A percentile compares a stretch with the other conserved stretches of the same genome.
Evolutionary conservation across 768 basidiomycete genomes (phyloP).

Genomic region (Leucogyrophana mollusca): DNA sequence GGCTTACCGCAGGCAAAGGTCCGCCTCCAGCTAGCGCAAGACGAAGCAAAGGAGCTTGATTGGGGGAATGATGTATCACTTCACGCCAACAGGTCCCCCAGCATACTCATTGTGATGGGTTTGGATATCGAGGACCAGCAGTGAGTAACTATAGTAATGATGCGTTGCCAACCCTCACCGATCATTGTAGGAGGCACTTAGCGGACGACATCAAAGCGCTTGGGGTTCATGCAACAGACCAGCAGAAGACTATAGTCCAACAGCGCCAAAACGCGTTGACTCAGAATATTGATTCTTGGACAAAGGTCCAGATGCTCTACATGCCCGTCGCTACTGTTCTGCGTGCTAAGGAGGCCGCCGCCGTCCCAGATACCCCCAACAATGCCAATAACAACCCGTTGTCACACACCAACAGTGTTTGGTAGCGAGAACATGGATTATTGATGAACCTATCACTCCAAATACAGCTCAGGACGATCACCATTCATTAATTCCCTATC

Average conservation of each 20-base stretch:
- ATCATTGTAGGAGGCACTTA: too few relatives aligned
- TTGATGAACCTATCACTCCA: too few relatives aligned
- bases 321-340: slow-evolving; percentile 14
- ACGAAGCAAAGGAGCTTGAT: slow-evolving; percentile 12
- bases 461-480: too few relatives aligned
- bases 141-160: slow-evolving; percentile 10
- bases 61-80: neutral
- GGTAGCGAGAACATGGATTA: too few relatives aligned
- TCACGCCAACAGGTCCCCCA: slow-evolving; percentile 2
- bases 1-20: slow-evolving; percentile 11
- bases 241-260: slow-evolving; percentile 23
- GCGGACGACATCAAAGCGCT: too few relatives aligned
- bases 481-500: too few relatives aligned
- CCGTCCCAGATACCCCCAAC: too few relatives aligned
- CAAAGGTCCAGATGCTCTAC: slow-evolving; percentile 23
- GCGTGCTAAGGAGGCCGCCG: too few relatives aligned
- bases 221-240: slow-evolving; percentile 21
- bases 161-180: neutral
- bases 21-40: slow-evolving; percentile 18
- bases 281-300: slow-evolving; percentile 28
- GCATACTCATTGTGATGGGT: slow-evolving; percentile 8
- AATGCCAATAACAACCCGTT: too few relatives aligned
- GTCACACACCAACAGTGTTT: too few relatives aligned
- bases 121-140: slow-evolving; percentile 15
- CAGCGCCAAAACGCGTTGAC: slow-evolving; percentile 18